Conservation (phyloP, 108 stramenopile genomes). For the Cylindrotheca fusiformis region DNA sequence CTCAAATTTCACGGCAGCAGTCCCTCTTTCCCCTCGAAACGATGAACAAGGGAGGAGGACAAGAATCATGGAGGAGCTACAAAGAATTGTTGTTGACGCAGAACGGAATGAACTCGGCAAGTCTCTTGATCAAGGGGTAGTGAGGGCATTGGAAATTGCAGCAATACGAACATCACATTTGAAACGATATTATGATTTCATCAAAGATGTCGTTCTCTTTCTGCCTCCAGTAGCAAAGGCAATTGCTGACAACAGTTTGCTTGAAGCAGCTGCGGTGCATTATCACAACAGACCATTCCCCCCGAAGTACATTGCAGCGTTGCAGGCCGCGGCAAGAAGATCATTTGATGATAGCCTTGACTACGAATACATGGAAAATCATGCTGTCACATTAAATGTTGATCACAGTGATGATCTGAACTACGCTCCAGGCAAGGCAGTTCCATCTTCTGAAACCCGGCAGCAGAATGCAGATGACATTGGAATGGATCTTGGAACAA, state of each 20-base stretch:
- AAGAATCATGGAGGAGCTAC: no score
- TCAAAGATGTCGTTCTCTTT: constrained; percentile 3
- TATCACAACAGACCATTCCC: constrained; percentile 7
- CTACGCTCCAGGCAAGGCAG: background rate
- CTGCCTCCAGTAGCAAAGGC: constrained; percentile 8
- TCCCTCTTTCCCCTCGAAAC: no score
- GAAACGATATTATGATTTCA: constrained; percentile 5
- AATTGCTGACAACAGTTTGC: constrained; percentile 1
- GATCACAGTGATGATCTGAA: background rate
- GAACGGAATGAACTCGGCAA: background rate
- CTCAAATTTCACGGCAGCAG: no score
- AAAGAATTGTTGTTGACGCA: no score
- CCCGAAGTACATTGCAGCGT: constrained; percentile 1
- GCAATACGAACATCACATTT: background rate
- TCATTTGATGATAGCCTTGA: background rate
- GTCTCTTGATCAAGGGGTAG: background rate
- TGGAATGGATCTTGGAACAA: no score
- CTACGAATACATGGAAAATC: constrained; percentile 9
- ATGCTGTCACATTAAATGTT: background rate
- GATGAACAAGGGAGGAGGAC: no score
- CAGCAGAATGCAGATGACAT: background rate
- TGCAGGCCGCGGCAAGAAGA: background rate
- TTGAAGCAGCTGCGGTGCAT: constrained; percentile 2
- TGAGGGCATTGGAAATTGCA: background rate
- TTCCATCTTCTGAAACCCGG: background rate